Conservation (phyloP, 1,284 basidiomycete genomes). For the Mycena citricolor region DNA sequence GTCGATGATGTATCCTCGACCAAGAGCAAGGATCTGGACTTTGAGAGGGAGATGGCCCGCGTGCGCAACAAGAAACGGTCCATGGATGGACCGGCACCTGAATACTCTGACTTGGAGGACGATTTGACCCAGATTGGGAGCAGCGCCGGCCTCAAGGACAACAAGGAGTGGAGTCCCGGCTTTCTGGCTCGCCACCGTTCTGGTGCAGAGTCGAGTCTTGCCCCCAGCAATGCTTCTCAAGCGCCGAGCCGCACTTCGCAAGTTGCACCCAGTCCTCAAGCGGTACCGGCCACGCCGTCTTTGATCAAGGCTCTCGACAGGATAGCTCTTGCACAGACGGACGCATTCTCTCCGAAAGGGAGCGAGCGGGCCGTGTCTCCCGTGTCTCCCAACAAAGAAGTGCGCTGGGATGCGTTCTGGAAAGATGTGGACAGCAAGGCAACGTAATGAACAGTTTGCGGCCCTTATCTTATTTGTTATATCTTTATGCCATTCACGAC, state of each 20-base stretch:
- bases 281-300: constrained; percentile 62
- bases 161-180: constrained; percentile 20
- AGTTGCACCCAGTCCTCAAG: constrained; percentile 24
- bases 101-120: constrained; percentile 42
- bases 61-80: constrained; percentile 17
- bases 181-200: constrained; percentile 28
- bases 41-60: constrained; percentile 27
- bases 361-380: constrained; percentile 1
- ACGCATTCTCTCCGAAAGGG: constrained; percentile 34
- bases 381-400: constrained; percentile 13
- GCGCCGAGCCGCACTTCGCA: constrained; percentile 16
- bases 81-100: constrained; percentile 25
- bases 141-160: constrained; percentile 6
- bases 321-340: constrained; percentile 52
- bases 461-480: neutral
- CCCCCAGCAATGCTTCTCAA: constrained; percentile 15
- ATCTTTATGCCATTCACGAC: constrained; percentile 1
- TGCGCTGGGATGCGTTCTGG: constrained; percentile 22
- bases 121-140: constrained; percentile 24
- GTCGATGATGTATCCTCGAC: constrained; percentile 15
- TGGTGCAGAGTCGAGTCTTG: constrained; percentile 9
- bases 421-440: constrained; percentile 20
- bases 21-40: constrained; percentile 22
- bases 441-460: neutral
- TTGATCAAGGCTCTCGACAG: constrained; percentile 59